Base-by-base conservation (phyloP, 352 stramenopile species). In the Elongisporangium undulatum region DNA sequence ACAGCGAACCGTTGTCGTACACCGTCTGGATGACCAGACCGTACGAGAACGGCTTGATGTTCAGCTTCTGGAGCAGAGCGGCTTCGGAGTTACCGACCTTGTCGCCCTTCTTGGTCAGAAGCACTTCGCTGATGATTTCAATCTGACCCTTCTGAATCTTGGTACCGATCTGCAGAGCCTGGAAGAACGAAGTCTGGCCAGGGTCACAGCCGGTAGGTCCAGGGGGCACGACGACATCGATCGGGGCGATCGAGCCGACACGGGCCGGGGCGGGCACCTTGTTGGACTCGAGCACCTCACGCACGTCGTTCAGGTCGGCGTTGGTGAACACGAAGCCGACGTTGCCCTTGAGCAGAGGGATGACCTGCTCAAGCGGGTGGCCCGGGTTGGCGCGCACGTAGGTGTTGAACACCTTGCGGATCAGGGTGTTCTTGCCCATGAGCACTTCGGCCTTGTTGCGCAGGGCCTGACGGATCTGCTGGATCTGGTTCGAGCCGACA, bases 351-450 rank as follows among this genome's bases (percentile, higher is more conserved):
- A 98, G 72, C 52, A 91, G 64, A 59, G 86, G 79, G 60, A 96
- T 78, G 53, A 98, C 62, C 59, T 85, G 63, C 68, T 97, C 90
- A 52, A 98, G 86, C 63, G 96, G 96, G 74, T 98, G 92, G 66
- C 88, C 96, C 23, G 96, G 96, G 85, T 99, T 98, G 68, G 98
- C 96, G 68, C 98, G 96, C 22, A 98, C 56, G 82, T 93, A 99
- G 68, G 97, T 97, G 73, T 82, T 83, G 68, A 99, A 98, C 68
- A 98, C 95, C 75, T 99, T 99, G 67, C 97, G 89, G 89, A 99
- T 99, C 75, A 99, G 96, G 70, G 98, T 99, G 89, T 99, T 99
- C 89, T 99, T 99, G 74, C 98, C 98, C 97, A 99, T 99, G 65
- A 99, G 89, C 54, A 99, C 81, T 53, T 98, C 94, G 55, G 94